Percentiles rank a stretch among this genome's conserved stretches.
These are phyloP conservation scores for Trichophyton verrucosum DNA, from an alignment of 2,329 filamentous ascomycete genomes.

Conservation along the genomic window DNA sequence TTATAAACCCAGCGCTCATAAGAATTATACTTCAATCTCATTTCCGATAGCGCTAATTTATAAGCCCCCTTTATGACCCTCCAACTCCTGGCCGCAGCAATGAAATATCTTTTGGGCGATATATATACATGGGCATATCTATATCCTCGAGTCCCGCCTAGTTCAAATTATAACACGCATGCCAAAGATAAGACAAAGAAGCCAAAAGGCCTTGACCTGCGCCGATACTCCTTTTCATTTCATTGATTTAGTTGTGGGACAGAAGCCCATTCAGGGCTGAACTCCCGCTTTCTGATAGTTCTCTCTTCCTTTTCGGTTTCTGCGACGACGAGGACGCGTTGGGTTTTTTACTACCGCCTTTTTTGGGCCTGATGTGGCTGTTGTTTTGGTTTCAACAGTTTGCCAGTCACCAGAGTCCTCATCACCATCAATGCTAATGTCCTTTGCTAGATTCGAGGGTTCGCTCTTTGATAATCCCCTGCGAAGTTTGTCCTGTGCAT, in stretches of 20 bases:
- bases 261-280: background rate
- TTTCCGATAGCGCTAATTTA: background rate
- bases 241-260: background rate
- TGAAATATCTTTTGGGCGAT: conserved; percentile 1
- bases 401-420: background rate
- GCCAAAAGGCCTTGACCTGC: background rate
- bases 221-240: background rate
- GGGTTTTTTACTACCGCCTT: background rate
- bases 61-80: background rate
- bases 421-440: background rate
- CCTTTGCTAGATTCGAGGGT: conserved; percentile 6
- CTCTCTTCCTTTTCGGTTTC: conserved; percentile 2
- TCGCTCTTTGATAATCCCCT: conserved; percentile 15
- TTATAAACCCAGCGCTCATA: background rate
- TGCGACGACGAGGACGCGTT: conserved; percentile 11
- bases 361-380: background rate
- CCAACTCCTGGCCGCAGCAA: conserved; percentile 1
- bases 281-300: background rate
- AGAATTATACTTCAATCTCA: background rate
- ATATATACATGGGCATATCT: conserved; percentile 4
- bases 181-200: background rate
- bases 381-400: background rate
- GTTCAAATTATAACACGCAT: conserved; percentile 3
- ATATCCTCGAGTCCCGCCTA: conserved; percentile 2
- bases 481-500: conserved; percentile 5